Evolutionary conservation across 1,284 basidiomycete genomes (phyloP).

Genomic region (Volvariella volvacea): DNA sequence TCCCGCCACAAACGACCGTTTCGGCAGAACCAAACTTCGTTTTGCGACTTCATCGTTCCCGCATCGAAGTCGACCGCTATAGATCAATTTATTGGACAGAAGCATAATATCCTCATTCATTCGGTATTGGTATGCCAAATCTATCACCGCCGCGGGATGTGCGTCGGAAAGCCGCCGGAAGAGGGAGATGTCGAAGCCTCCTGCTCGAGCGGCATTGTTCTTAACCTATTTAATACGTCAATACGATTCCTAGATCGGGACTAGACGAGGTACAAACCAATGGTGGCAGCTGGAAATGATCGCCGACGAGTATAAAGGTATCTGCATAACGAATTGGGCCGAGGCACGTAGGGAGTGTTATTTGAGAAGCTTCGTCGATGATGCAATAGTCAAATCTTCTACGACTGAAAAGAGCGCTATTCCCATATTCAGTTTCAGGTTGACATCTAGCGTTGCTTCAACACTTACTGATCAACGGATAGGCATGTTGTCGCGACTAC

Average conservation of each 20-base stretch:
- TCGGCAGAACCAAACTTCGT: constrained; percentile 50
- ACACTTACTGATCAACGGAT: constrained; percentile 82
- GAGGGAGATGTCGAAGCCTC: constrained; percentile 85
- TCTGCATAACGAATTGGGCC: constrained; percentile 89
- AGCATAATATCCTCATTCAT: constrained; percentile 98
- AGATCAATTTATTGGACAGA: constrained; percentile 88
- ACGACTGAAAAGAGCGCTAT: constrained; percentile 77
- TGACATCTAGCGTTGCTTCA: neutral
- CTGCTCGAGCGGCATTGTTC: constrained; percentile 71
- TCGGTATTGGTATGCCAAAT: constrained; percentile 86
- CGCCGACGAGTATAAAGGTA: constrained; percentile 91
- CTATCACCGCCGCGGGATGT: constrained; percentile 78
- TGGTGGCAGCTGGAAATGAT: constrained; percentile 95
- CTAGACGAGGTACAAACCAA: constrained; percentile 45
- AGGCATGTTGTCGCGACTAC: constrained; percentile 96
- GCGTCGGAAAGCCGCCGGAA: constrained; percentile 86
- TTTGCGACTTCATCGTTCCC: constrained; percentile 70
- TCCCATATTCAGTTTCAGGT: neutral
- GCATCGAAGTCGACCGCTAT: constrained; percentile 72
- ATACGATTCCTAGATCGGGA: neutral
- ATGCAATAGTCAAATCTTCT: constrained; percentile 95
- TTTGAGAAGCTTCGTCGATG: constrained; percentile 97
- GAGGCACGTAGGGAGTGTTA: constrained; percentile 91
- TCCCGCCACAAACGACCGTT: constrained; percentile 30
- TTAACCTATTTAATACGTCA: constrained; percentile 51